A percentile compares a stretch with the other conserved stretches of the same genome.
phyloP scores from a whole-genome alignment of 2,329 filamentous ascomycete species.

The Cladophialophora immunda region DNA sequence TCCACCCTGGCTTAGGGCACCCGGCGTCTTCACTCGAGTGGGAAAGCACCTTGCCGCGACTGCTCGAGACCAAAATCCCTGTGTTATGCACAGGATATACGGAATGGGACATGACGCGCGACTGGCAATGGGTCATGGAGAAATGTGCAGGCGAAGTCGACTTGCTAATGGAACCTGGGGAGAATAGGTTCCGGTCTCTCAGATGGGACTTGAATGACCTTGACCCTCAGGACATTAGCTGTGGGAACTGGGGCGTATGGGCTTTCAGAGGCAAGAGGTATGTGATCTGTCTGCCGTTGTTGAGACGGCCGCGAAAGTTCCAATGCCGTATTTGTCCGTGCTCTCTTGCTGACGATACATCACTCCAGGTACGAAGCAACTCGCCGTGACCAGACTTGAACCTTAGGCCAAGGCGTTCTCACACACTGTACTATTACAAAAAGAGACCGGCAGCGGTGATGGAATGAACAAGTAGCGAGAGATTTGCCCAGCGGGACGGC shows the following conservation, averaged over 20 bases:
- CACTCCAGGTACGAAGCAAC: conserved; percentile 42
- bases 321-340: background rate
- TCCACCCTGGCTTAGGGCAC: conserved; percentile 95
- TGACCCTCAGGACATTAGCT: conserved; percentile 91
- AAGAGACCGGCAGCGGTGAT: background rate
- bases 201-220: conserved; percentile 97
- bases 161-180: conserved; percentile 86
- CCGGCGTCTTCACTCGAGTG: conserved; percentile 93
- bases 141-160: conserved; percentile 91
- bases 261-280: conserved; percentile 97
- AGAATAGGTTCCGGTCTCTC: conserved; percentile 92
- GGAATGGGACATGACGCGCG: conserved; percentile 90
- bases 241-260: conserved; percentile 97
- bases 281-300: conserved; percentile 42
- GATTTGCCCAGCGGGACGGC: background rate
- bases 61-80: conserved; percentile 94
- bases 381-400: background rate
- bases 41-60: conserved; percentile 85
- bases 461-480: background rate
- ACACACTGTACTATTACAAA: conserved; percentile 11
- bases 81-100: conserved; percentile 97
- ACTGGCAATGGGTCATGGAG: conserved; percentile 87
- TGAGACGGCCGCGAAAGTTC: too few relatives aligned
- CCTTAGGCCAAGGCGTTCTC: background rate
- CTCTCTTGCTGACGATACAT: conserved; percentile 23